Conservation (phyloP, 176 grass and related monocot genomes). For the Pharus latifolius region DNA sequence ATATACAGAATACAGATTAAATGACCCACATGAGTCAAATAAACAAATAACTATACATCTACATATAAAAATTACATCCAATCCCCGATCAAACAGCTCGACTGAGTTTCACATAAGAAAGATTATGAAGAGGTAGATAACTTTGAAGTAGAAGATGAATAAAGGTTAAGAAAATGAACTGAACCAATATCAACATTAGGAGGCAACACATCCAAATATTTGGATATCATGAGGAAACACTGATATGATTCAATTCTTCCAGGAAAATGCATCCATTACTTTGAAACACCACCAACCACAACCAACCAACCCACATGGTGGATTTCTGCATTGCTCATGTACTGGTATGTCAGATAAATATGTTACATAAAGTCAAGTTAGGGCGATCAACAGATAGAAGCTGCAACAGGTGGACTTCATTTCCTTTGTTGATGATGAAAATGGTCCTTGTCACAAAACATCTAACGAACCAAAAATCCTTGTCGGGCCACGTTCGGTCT, state of each 20-base stretch:
- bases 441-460: neutral
- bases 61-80: too few relatives aligned
- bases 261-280: neutral
- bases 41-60: too few relatives aligned
- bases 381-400: neutral
- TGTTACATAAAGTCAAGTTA: constrained; percentile 23
- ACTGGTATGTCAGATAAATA: constrained; percentile 4
- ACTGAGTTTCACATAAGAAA: too few relatives aligned
- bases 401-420: neutral
- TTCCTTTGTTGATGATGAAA: neutral
- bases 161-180: neutral
- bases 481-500: neutral
- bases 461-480: neutral
- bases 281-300: neutral
- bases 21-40: too few relatives aligned
- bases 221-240: neutral
- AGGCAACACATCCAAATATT: neutral
- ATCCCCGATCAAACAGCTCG: too few relatives aligned
- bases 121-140: too few relatives aligned
- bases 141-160: neutral
- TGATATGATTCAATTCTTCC: constrained; percentile 2
- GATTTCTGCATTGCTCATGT: constrained; percentile 3
- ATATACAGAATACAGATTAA: too few relatives aligned
- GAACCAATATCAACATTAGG: neutral
- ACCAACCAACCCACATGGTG: constrained; percentile 2